Evolutionary conservation across 1,284 basidiomycete genomes (phyloP).

Genomic region (Marasmius sp.): DNA sequence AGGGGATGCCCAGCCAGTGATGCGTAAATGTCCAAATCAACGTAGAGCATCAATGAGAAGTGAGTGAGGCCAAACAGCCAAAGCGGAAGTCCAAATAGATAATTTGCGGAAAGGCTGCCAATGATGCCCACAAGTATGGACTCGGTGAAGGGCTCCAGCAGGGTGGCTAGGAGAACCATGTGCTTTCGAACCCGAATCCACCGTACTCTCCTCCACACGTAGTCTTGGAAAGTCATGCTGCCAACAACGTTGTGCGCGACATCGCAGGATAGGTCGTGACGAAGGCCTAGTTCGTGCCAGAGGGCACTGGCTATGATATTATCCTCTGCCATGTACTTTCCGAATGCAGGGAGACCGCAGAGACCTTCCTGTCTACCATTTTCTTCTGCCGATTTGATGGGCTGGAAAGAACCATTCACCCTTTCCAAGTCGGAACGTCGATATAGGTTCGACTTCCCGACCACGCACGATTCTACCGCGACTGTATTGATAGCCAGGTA

Average conservation of each 20-base stretch:
- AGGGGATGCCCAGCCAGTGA: constrained; percentile 72
- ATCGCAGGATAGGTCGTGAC: constrained; percentile 87
- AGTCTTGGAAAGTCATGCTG: constrained; percentile 78
- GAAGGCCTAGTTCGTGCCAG: constrained; percentile 87
- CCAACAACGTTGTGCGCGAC: constrained; percentile 88
- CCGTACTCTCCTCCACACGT: constrained; percentile 82
- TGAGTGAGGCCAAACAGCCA: constrained; percentile 60
- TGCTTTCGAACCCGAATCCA: constrained; percentile 95
- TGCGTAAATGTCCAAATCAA: constrained; percentile 75
- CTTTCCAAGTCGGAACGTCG: constrained; percentile 84
- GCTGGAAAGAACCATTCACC: constrained; percentile 61
- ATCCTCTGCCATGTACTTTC: constrained; percentile 89
- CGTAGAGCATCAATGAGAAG: constrained; percentile 55
- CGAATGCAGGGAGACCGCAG: constrained; percentile 75
- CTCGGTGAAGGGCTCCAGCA: constrained; percentile 90
- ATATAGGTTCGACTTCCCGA: constrained; percentile 97
- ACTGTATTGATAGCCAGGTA: constrained; percentile 93
- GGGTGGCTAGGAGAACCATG: constrained; percentile 83
- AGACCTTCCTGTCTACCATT: constrained; percentile 30
- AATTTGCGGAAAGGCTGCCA: constrained; percentile 54
- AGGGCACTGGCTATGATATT: constrained; percentile 90
- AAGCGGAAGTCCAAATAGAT: constrained; percentile 50
- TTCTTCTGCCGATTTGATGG: constrained; percentile 28
- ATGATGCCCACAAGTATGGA: constrained; percentile 71
- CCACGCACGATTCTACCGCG: constrained; percentile 91